phyloP scores from a whole-genome alignment of 164 flowering plant genomes.

The Umbilicus rupestris region DNA sequence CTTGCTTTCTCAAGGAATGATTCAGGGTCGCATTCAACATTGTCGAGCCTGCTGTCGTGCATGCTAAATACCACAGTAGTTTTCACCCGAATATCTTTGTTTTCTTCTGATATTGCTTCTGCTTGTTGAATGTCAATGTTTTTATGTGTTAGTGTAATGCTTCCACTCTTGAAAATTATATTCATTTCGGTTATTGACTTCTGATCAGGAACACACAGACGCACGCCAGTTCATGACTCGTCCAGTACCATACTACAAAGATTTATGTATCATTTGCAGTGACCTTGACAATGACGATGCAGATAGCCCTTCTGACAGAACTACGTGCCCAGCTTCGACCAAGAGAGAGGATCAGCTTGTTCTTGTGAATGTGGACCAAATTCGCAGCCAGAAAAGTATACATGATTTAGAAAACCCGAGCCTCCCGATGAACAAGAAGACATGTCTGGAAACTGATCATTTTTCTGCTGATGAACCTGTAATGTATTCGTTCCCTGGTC shows the following conservation, averaged over 20 bases:
- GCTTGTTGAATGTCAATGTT: no score
- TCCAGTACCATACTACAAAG: slow-evolving; percentile 47
- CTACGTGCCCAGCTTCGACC: slow-evolving; percentile 17
- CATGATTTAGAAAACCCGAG: slow-evolving; percentile 12
- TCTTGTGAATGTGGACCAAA: neutral
- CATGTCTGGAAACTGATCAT: slow-evolving; percentile 11
- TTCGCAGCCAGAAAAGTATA: slow-evolving; percentile 15
- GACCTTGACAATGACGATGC: slow-evolving; percentile 22
- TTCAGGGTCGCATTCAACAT: no score
- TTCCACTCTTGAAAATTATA: neutral
- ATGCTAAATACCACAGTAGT: no score
- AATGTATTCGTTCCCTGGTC: slow-evolving; percentile 23
- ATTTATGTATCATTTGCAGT: slow-evolving; percentile 37
- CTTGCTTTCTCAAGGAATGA: no score
- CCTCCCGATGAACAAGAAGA: neutral
- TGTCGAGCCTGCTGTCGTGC: no score
- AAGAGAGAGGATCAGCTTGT: slow-evolving; percentile 14
- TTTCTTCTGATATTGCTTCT: no score
- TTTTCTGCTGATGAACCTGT: slow-evolving; percentile 24
- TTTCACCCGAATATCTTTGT: no score
- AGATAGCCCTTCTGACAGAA: slow-evolving; percentile 19
- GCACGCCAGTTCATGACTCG: slow-evolving; percentile 59
- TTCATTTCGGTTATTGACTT: neutral
- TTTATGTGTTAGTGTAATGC: no score
- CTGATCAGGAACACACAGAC: slow-evolving; percentile 37